These are phyloP conservation scores for Wickerhamiella siamensis DNA, from an alignment of 805 yeast genomes.

Conservation along the genomic window DNA sequence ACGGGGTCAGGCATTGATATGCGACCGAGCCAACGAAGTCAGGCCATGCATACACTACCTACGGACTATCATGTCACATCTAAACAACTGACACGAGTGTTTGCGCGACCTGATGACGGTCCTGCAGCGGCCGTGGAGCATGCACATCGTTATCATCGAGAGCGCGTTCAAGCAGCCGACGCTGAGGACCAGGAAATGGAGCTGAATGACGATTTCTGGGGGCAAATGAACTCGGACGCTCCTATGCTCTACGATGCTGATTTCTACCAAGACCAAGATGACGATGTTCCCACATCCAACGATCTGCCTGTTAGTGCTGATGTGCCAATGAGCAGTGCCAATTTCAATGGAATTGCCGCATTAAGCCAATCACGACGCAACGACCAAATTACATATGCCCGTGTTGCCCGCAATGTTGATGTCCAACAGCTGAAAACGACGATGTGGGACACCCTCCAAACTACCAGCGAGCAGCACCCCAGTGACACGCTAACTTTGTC, in stretches of 20 bases:
- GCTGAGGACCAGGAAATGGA: constrained; percentile 19
- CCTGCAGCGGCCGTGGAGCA: constrained; percentile 11
- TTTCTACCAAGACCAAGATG: constrained; percentile 12
- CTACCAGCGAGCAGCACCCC: constrained; percentile 5
- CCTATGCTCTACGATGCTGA: constrained; percentile 15
- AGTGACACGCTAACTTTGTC: constrained; percentile 25
- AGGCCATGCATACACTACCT: constrained; percentile 46
- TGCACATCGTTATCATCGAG: constrained; percentile 1
- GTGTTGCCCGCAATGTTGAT: constrained; percentile 67
- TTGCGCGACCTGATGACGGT: constrained; percentile 43
- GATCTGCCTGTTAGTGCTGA: constrained; percentile 7
- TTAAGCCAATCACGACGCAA: constrained; percentile 7
- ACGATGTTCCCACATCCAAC: constrained; percentile 7
- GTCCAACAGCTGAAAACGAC: constrained; percentile 59
- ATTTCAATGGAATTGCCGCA: constrained; percentile 6
- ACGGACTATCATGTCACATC: constrained; percentile 63
- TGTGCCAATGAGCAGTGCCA: constrained; percentile 2
- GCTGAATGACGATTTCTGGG: constrained; percentile 60
- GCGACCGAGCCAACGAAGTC: no score
- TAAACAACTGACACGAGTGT: constrained; percentile 47
- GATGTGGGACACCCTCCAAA: constrained; percentile 42
- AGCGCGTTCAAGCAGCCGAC: background rate
- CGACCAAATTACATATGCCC: constrained; percentile 40
- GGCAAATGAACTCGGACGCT: constrained; percentile 30
- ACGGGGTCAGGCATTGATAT: no score